A percentile compares a stretch with the other conserved stretches of the same genome.
Evolutionary conservation across 352 stramenopile species (phyloP).

Genomic region (Globisporangium echinulatum): DNA sequence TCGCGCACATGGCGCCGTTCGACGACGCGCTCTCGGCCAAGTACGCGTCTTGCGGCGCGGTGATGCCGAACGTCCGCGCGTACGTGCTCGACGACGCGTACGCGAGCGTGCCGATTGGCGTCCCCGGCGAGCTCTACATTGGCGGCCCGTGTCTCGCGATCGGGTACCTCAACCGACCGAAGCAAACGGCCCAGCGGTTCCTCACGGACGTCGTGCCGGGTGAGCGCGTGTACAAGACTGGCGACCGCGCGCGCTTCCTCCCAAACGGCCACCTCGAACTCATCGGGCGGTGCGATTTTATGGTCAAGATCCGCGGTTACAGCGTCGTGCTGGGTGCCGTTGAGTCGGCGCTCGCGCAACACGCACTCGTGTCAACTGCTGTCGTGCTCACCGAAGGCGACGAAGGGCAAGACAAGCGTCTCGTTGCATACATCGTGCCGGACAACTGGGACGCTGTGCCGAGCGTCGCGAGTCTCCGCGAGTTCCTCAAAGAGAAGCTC

Average conservation of each 20-base stretch:
- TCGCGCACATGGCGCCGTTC: constrained; percentile 65
- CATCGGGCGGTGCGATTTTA: constrained; percentile 91
- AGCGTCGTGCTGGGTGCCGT: constrained; percentile 91
- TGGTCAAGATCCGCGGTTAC: constrained; percentile 96
- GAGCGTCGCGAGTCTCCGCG: constrained; percentile 51
- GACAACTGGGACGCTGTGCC: constrained; percentile 65
- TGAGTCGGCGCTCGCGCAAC: constrained; percentile 85
- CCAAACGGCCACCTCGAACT: constrained; percentile 89
- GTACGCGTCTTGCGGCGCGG: constrained; percentile 82
- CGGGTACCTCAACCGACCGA: constrained; percentile 77
- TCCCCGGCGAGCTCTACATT: constrained; percentile 81
- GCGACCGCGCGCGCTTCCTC: constrained; percentile 88
- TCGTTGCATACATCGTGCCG: constrained; percentile 90
- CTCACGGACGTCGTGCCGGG: constrained; percentile 55
- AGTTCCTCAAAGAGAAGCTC: constrained; percentile 69
- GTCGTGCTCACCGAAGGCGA: constrained; percentile 88
- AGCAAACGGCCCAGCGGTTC: constrained; percentile 76
- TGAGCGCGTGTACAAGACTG: constrained; percentile 89
- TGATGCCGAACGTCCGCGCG: constrained; percentile 79
- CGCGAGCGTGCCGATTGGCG: constrained; percentile 50
- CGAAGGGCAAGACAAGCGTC: constrained; percentile 82
- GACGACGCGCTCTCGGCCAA: constrained; percentile 75
- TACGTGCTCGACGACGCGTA: constrained; percentile 78
- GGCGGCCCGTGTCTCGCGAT: constrained; percentile 78
- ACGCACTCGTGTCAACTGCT: constrained; percentile 75